phyloP scores from a whole-genome alignment of 768 basidiomycete genomes.

The Pleurotus eryngii region DNA sequence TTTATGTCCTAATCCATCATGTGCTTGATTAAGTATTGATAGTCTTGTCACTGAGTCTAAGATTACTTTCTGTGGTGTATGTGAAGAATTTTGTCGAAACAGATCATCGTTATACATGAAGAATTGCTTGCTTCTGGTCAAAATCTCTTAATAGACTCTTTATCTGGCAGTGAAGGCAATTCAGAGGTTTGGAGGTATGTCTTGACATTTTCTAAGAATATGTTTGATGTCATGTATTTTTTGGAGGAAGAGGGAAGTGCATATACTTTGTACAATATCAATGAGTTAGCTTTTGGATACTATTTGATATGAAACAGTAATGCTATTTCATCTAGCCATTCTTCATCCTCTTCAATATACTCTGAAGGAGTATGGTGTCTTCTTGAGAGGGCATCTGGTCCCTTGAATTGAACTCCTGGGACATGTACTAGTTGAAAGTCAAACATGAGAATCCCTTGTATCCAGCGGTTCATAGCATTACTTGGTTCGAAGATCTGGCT shows the following conservation, averaged over 20 bases:
- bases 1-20: constrained; percentile 22
- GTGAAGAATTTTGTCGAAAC: constrained; percentile 5
- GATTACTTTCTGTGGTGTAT: constrained; percentile 11
- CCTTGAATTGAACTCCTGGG: constrained; percentile 24
- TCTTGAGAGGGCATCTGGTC: constrained; percentile 32
- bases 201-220: constrained; percentile 2
- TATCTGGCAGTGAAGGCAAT: constrained; percentile 1
- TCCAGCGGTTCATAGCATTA: constrained; percentile 30
- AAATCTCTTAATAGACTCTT: constrained; percentile 5
- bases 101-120: constrained; percentile 11
- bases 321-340: constrained; percentile 12
- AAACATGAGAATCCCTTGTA: constrained; percentile 28
- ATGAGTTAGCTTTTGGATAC: background rate
- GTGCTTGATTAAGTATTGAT: constrained; percentile 14
- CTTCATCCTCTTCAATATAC: constrained; percentile 22
- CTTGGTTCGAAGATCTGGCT: constrained; percentile 28
- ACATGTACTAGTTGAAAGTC: constrained; percentile 31
- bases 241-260: background rate
- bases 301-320: background rate
- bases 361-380: constrained; percentile 12
- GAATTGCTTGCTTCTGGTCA: constrained; percentile 10
- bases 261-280: background rate
- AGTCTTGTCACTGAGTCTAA: constrained; percentile 12
- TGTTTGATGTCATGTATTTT: background rate
- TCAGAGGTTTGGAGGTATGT: constrained; percentile 12